These are phyloP conservation scores for Orobanche coerulescens DNA, from an alignment of 257 asterid species.

Conservation along the genomic window DNA sequence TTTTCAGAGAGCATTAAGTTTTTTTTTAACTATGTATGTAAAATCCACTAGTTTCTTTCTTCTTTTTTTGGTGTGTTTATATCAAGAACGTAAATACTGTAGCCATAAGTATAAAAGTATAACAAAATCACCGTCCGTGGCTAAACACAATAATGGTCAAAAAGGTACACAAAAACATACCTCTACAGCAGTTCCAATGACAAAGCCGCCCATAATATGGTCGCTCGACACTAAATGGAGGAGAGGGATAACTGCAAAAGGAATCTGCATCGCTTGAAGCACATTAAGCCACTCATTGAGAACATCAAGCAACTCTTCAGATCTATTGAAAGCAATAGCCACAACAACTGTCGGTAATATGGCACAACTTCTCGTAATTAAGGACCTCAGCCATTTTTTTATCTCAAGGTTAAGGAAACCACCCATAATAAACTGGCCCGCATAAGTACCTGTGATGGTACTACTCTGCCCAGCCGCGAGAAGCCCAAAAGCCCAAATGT, in stretches of 20 bases:
- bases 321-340: constrained; percentile 48
- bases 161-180: too few species aligned
- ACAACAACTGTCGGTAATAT: constrained; percentile 53
- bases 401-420: constrained; percentile 57
- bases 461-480: constrained; percentile 78
- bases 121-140: too few species aligned
- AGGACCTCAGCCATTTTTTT: constrained; percentile 60
- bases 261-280: constrained; percentile 68
- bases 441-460: constrained; percentile 67
- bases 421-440: too few species aligned
- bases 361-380: constrained; percentile 67
- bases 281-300: constrained; percentile 65
- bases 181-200: constrained; percentile 44
- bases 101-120: too few species aligned
- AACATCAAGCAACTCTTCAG: constrained; percentile 54
- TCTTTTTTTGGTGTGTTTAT: too few species aligned
- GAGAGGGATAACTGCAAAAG: constrained; percentile 64
- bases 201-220: constrained; percentile 53
- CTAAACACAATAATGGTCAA: too few species aligned
- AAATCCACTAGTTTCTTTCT: too few species aligned
- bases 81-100: too few species aligned
- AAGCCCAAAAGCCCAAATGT: constrained; percentile 67
- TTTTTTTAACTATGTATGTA: too few species aligned
- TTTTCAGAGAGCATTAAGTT: too few species aligned
- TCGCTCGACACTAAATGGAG: constrained; percentile 52